A percentile compares a stretch with the other conserved stretches of the same genome.
Evolutionary conservation across 768 basidiomycete species (phyloP).

Genomic region (Pisolithus albus): DNA sequence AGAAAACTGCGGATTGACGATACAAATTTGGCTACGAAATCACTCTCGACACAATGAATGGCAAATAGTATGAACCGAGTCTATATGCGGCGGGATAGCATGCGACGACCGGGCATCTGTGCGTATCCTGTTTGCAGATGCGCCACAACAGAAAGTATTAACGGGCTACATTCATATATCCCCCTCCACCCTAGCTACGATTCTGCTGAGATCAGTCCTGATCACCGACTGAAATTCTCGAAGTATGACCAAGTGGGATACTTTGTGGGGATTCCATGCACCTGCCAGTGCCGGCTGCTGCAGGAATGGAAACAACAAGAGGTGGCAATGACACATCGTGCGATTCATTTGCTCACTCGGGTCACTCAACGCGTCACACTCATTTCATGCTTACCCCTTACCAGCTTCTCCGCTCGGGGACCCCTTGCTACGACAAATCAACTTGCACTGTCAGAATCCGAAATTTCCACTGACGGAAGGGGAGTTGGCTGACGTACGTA

Average conservation of each 20-base stretch:
- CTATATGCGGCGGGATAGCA: slow-evolving; percentile 84
- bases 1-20: too few relatives aligned
- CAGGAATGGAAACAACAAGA: slow-evolving; percentile 96
- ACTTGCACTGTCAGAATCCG: too few relatives aligned
- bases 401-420: too few relatives aligned
- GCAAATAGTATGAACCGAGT: slow-evolving; percentile 99
- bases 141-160: neutral
- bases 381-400: too few relatives aligned
- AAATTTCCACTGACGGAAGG: too few relatives aligned
- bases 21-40: slow-evolving; percentile 63
- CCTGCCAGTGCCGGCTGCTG: too few relatives aligned
- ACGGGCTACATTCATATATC: too few relatives aligned
- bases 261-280: slow-evolving; percentile 97
- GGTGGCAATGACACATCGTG: too few relatives aligned
- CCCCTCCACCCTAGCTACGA: slow-evolving; percentile 64
- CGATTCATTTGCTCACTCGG: too few relatives aligned
- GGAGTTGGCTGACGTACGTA: too few relatives aligned
- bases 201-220: slow-evolving; percentile 85
- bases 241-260: slow-evolving; percentile 98
- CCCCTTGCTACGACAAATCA: too few relatives aligned
- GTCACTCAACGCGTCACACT: too few relatives aligned
- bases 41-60: slow-evolving; percentile 83
- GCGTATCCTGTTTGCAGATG: slow-evolving; percentile 20
- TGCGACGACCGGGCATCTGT: slow-evolving; percentile 93
- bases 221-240: slow-evolving; percentile 90